Conservation (phyloP, 495 filamentous ascomycete genomes). For the Aeminium ludgeri region DNA sequence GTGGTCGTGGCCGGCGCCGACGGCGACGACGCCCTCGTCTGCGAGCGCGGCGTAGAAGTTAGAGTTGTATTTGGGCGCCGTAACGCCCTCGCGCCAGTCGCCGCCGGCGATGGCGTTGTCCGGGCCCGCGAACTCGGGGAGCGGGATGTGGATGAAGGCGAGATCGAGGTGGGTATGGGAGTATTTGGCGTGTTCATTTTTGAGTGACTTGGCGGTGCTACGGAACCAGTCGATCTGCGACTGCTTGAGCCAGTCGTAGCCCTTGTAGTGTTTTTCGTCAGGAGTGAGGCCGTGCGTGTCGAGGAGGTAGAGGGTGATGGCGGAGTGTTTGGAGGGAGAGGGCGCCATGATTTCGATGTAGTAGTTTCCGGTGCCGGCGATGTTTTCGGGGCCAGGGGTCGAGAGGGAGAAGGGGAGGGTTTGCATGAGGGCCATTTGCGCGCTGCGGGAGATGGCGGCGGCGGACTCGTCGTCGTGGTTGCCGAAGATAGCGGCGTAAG, state of each 20-base stretch:
- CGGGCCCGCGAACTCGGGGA: constrained; percentile 61
- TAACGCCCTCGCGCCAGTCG: constrained; percentile 55
- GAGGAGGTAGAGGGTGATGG: constrained; percentile 80
- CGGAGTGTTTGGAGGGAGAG: constrained; percentile 63
- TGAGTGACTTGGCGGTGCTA: constrained; percentile 48
- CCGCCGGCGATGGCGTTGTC: constrained; percentile 36
- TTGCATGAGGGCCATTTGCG: constrained; percentile 71
- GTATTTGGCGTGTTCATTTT: constrained; percentile 60
- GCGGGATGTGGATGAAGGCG: constrained; percentile 92
- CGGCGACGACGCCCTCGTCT: constrained; percentile 65
- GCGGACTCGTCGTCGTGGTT: constrained; percentile 89
- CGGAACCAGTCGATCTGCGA: constrained; percentile 92
- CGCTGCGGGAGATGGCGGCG: constrained; percentile 45
- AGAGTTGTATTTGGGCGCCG: constrained; percentile 75
- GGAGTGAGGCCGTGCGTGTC: constrained; percentile 88
- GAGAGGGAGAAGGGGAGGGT: constrained; percentile 80
- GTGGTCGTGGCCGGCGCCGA: constrained; percentile 90
- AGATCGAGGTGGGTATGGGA: constrained; percentile 86
- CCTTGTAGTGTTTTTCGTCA: constrained; percentile 65
- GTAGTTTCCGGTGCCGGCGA: constrained; percentile 90
- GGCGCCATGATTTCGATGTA: constrained; percentile 76
- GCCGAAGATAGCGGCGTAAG: constrained; percentile 87
- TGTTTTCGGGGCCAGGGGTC: constrained; percentile 56
- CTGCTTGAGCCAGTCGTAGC: constrained; percentile 93
- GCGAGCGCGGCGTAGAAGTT: constrained; percentile 75